Conservation (phyloP, 495 filamentous ascomycete species). For the Penicillium psychrofluorescens region DNA sequence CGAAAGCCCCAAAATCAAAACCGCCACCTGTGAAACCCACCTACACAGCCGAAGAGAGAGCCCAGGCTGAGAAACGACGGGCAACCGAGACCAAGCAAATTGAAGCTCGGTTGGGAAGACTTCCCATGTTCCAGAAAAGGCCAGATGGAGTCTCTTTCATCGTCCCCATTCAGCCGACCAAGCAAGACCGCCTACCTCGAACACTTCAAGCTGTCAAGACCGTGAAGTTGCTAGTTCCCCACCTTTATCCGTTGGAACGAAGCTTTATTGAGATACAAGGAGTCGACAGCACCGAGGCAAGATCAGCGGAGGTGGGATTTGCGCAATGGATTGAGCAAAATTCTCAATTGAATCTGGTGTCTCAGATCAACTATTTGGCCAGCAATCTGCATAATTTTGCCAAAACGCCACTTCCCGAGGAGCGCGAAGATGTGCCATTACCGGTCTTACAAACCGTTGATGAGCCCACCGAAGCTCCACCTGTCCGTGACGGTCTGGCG, state of each 20-base stretch:
- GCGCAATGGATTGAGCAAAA: slow-evolving; percentile 47
- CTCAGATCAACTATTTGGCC: slow-evolving; percentile 68
- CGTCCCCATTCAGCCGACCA: slow-evolving; percentile 64
- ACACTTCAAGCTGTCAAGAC: slow-evolving; percentile 56
- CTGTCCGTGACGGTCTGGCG: background rate
- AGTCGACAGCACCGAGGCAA: slow-evolving; percentile 52
- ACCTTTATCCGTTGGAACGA: slow-evolving; percentile 64
- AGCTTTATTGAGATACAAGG: slow-evolving; percentile 60
- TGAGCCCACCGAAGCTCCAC: slow-evolving; percentile 4
- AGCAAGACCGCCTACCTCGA: slow-evolving; percentile 52
- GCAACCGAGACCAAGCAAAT: slow-evolving; percentile 64
- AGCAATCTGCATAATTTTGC: slow-evolving; percentile 68
- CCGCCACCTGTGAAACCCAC: slow-evolving; percentile 26
- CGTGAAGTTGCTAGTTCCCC: slow-evolving; percentile 63
- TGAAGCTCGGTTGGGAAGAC: slow-evolving; percentile 67
- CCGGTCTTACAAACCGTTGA: background rate
- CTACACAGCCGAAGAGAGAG: slow-evolving; percentile 50
- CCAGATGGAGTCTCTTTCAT: slow-evolving; percentile 63
- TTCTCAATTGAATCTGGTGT: slow-evolving; percentile 58
- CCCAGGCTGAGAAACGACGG: slow-evolving; percentile 55
- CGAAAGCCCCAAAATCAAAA: slow-evolving; percentile 3
- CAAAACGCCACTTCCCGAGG: slow-evolving; percentile 35
- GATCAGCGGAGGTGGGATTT: slow-evolving; percentile 59
- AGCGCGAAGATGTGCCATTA: slow-evolving; percentile 1
- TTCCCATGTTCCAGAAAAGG: slow-evolving; percentile 62